phyloP scores from a whole-genome alignment of 257 asterid species.

The Lithospermum erythrorhizon region DNA sequence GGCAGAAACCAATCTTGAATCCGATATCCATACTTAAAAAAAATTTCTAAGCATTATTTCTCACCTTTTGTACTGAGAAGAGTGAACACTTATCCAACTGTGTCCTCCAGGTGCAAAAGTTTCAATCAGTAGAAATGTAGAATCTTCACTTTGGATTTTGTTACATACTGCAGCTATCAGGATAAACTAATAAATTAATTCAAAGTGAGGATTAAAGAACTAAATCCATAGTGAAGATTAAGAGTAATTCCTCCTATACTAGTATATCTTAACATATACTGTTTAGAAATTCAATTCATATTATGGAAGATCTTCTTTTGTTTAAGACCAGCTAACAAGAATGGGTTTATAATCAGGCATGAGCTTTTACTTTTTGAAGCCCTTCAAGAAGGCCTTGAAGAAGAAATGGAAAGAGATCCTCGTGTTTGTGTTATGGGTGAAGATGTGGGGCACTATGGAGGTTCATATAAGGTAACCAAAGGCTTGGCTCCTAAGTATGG shows the following conservation, averaged over 20 bases:
- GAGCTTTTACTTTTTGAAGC: constrained; percentile 83
- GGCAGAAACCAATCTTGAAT: too few species aligned
- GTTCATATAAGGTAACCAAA: constrained; percentile 74
- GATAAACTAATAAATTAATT: too few species aligned
- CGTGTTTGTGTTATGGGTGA: constrained; percentile 69
- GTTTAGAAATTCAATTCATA: not conserved
- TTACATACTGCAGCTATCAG: not conserved
- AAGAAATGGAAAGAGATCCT: constrained; percentile 82
- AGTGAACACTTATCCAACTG: too few species aligned
- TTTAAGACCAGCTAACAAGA: not conserved
- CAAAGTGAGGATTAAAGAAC: too few species aligned
- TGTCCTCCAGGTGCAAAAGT: too few species aligned
- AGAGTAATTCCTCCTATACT: not conserved
- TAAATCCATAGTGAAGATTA: too few species aligned
- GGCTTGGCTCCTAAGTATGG: constrained; percentile 65
- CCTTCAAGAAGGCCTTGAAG: constrained; percentile 75
- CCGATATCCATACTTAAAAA: too few species aligned
- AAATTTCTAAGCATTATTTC: too few species aligned
- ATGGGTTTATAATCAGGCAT: constrained; percentile 35
- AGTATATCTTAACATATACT: not conserved
- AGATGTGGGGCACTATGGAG: constrained; percentile 87
- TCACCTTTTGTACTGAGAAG: too few species aligned
- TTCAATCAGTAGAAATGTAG: too few species aligned
- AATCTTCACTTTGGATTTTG: too few species aligned
- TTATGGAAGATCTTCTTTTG: not conserved